Conservation (phyloP, 2,329 filamentous ascomycete genomes). For the Colletotrichum falcatum region DNA sequence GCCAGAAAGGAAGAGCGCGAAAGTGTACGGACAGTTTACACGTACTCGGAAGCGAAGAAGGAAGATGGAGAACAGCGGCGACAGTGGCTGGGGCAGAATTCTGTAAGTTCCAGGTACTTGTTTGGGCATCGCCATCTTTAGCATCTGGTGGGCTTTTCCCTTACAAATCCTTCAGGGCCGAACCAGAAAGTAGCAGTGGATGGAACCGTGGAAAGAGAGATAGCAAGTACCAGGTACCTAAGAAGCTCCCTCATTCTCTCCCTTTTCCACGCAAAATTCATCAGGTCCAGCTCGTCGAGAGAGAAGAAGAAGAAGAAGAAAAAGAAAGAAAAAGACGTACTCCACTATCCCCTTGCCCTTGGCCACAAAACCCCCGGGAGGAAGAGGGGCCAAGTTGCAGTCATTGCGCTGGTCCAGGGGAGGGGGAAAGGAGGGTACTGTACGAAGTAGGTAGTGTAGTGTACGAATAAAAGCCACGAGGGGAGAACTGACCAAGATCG, state of each 20-base stretch:
- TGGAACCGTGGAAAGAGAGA: background rate
- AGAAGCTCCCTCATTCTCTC: background rate
- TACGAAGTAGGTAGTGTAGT: no score
- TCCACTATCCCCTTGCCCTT: conserved; percentile 16
- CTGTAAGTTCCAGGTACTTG: conserved; percentile 9
- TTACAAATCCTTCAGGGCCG: background rate
- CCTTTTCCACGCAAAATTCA: background rate
- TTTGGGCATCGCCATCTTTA: background rate
- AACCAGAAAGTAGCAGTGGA: background rate
- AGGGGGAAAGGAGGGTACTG: background rate
- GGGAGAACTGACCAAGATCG: background rate
- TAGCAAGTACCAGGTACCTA: background rate
- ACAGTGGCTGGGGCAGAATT: conserved; percentile 14
- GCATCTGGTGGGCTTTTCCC: background rate
- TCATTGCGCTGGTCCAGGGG: background rate
- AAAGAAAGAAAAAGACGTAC: background rate
- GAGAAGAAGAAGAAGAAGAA: background rate
- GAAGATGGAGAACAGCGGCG: background rate
- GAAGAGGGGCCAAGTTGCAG: background rate
- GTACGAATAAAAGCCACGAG: background rate
- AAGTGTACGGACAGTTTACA: background rate
- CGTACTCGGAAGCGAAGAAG: background rate
- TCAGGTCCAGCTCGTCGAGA: background rate
- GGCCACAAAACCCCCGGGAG: conserved; percentile 3
- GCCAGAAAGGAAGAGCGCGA: background rate